phyloP scores from a whole-genome alignment of 208 protist species.

The Leishmania tropica region DNA sequence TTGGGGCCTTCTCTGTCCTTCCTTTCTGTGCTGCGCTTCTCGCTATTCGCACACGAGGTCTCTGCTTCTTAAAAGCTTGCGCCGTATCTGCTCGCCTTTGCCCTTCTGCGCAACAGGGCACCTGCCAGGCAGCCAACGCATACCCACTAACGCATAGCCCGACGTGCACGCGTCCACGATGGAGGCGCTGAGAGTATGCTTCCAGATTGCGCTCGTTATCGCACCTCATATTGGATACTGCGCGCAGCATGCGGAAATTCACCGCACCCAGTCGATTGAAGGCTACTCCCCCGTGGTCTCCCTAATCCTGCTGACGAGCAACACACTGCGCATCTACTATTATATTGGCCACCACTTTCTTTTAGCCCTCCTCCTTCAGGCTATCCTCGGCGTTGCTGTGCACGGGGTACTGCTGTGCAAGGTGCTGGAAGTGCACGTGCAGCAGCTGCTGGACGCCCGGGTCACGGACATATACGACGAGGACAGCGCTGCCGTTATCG shows the following conservation, averaged over 20 bases:
- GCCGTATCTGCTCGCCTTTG: neutral
- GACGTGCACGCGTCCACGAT: neutral
- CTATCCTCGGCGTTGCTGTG: conserved; percentile 53
- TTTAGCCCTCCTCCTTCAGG: conserved; percentile 67
- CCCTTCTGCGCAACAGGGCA: neutral
- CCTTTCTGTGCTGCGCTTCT: neutral
- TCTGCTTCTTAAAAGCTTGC: neutral
- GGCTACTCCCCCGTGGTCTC: conserved; percentile 78
- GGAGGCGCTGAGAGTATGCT: conserved; percentile 17
- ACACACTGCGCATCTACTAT: conserved; percentile 81
- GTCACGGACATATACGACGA: conserved; percentile 12
- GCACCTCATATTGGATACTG: conserved; percentile 75
- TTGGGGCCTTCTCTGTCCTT: neutral
- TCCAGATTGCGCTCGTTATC: conserved; percentile 61
- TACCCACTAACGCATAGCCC: neutral
- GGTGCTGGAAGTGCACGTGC: conserved; percentile 44
- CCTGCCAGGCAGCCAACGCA: neutral
- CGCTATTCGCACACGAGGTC: neutral
- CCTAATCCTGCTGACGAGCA: conserved; percentile 73
- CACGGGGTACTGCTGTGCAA: conserved; percentile 54
- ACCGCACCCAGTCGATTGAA: conserved; percentile 34
- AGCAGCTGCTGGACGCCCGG: conserved; percentile 14
- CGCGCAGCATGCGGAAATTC: conserved; percentile 59
- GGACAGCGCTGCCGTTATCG: neutral
- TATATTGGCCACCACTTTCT: conserved; percentile 67